These are phyloP conservation scores for Edaphochlamys debaryana DNA, from an alignment of 139 green algal genomes.

Conservation along the genomic window DNA sequence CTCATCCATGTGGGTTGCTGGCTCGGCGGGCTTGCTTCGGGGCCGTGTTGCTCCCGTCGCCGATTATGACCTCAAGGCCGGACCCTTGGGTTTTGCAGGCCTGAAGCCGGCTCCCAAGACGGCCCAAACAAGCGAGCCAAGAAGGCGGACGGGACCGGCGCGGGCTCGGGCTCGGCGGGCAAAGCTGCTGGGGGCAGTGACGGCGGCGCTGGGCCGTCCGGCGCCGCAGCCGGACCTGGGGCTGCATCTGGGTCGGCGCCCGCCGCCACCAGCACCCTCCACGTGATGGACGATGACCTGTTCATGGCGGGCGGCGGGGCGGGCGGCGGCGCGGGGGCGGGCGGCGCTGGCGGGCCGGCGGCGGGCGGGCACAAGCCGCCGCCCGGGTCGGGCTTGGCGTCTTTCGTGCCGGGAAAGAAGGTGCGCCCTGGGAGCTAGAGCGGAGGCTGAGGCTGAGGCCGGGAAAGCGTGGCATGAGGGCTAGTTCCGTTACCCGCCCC, in stretches of 20 bases:
- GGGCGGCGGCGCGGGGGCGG: neutral
- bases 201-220: no score
- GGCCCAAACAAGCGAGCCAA: slow-evolving; percentile 37
- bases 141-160: neutral
- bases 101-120: no score
- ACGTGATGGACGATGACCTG: slow-evolving; percentile 31
- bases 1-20: no score
- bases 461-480: no score
- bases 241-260: no score
- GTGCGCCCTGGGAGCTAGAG: neutral
- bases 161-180: neutral
- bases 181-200: neutral
- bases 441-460: no score
- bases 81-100: no score
- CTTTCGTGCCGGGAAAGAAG: slow-evolving; percentile 14
- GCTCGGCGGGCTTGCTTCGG: no score
- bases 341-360: neutral
- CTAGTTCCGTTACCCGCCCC: no score
- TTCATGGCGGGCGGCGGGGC: neutral
- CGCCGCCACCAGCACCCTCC: slow-evolving; percentile 14
- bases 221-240: no score
- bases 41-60: no score
- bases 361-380: neutral
- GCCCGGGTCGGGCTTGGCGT: neutral
- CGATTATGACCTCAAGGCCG: no score